Conservation (phyloP, 345 rosid species). For the Acer negundo region DNA sequence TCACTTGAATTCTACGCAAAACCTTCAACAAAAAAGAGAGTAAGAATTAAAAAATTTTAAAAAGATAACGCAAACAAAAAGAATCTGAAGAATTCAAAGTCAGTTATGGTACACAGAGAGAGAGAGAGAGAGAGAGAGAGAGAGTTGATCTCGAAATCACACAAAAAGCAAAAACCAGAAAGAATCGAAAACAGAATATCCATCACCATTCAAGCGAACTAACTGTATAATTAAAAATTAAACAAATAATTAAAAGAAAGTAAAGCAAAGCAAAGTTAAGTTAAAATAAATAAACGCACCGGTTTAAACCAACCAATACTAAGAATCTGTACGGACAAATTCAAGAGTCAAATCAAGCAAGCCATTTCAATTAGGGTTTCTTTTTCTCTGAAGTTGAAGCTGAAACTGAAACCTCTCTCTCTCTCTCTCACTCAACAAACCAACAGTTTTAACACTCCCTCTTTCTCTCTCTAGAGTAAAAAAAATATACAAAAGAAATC, state of each 20-base stretch:
- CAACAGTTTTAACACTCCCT: neutral
- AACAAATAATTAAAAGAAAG: no score
- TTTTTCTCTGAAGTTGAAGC: neutral
- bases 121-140: constrained; percentile 7
- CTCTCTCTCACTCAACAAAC: neutral
- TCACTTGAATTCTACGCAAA: constrained; percentile 32
- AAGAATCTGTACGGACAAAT: constrained; percentile 21
- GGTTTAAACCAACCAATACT: constrained; percentile 18
- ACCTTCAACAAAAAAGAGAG: neutral
- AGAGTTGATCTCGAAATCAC: constrained; percentile 16
- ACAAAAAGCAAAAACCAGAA: constrained; percentile 1
- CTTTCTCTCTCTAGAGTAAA: neutral
- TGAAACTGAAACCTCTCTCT: neutral
- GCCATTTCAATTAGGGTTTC: constrained; percentile 11
- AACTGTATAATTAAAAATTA: neutral
- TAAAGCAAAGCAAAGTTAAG: no score
- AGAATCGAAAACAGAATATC: constrained; percentile 9
- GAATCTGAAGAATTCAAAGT: constrained; percentile 22
- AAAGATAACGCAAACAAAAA: neutral
- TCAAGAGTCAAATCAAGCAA: constrained; percentile 9
- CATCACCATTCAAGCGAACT: constrained; percentile 12
- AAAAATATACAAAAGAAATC: neutral
- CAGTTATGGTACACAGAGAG: neutral
- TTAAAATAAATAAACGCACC: constrained; percentile 26
- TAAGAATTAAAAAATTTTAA: no score